Evolutionary conservation across 768 basidiomycete species (phyloP).

Genomic region (Tubosaeta sp.): DNA sequence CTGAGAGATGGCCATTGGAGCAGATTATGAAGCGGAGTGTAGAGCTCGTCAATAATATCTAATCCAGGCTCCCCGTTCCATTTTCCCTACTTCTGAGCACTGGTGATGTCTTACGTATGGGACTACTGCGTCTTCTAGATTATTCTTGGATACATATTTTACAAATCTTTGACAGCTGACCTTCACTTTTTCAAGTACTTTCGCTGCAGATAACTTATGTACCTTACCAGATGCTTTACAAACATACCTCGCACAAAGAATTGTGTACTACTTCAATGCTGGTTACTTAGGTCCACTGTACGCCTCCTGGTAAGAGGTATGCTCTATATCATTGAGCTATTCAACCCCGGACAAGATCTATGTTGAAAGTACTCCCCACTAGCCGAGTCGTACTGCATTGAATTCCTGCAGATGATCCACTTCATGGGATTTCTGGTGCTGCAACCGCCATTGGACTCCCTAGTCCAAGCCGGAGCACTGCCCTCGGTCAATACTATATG

Average conservation of each 20-base stretch:
- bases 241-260: not conserved
- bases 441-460: too few relatives aligned
- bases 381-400: too few relatives aligned
- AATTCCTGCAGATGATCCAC: too few relatives aligned
- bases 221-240: conserved; percentile 16
- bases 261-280: not conserved
- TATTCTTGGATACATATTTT: conserved; percentile 25
- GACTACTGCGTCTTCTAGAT: conserved; percentile 4
- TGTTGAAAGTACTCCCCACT: too few relatives aligned
- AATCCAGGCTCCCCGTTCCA: not conserved
- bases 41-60: conserved; percentile 57
- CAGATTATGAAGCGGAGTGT: conserved; percentile 66
- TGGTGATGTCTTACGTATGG: not conserved
- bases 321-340: too few relatives aligned
- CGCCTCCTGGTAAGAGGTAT: too few relatives aligned
- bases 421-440: too few relatives aligned
- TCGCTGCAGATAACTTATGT: conserved; percentile 26
- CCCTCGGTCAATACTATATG: too few relatives aligned
- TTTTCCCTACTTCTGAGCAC: not conserved
- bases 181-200: conserved; percentile 8
- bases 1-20: conserved; percentile 76
- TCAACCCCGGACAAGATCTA: too few relatives aligned
- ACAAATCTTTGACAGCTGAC: not conserved
- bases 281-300: too few relatives aligned
- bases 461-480: too few relatives aligned